Conservation (phyloP, 257 asterid genomes). For the Thymus mandschuricus region DNA sequence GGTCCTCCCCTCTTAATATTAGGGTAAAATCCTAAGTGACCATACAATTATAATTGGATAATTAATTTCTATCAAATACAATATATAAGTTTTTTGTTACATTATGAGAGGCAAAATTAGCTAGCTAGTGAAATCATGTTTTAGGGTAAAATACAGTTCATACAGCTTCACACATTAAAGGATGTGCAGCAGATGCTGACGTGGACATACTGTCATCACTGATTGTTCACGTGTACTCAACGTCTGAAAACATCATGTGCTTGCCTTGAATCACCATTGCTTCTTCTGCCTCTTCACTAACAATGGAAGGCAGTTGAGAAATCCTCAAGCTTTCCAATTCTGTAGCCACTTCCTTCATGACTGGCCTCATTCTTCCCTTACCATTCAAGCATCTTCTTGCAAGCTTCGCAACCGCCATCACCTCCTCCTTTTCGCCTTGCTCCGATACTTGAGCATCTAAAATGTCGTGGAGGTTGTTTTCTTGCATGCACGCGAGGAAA, state of each 20-base stretch:
- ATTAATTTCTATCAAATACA: too few relatives aligned
- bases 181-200: neutral
- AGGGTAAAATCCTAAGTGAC: too few relatives aligned
- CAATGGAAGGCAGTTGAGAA: too few relatives aligned
- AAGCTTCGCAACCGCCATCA: slow-evolving; percentile 22
- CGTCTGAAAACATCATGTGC: neutral
- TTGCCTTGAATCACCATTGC: neutral
- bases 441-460: slow-evolving; percentile 5
- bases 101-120: too few relatives aligned
- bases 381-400: slow-evolving; percentile 1
- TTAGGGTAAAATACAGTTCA: neutral
- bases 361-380: too few relatives aligned
- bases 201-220: neutral
- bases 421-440: slow-evolving; percentile 6
- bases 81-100: too few relatives aligned
- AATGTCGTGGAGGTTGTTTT: neutral
- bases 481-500: slow-evolving; percentile 8
- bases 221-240: slow-evolving; percentile 4
- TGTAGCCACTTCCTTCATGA: too few relatives aligned
- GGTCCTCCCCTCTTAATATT: too few relatives aligned
- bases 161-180: neutral
- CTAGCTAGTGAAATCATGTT: too few relatives aligned
- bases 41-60: too few relatives aligned
- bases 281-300: neutral
- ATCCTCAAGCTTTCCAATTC: too few relatives aligned